Evolutionary conservation across 495 filamentous ascomycete genomes (phyloP), one percentile per base, ranked within the genome.

Genomic region (Neurospora tetraspora): DNA sequence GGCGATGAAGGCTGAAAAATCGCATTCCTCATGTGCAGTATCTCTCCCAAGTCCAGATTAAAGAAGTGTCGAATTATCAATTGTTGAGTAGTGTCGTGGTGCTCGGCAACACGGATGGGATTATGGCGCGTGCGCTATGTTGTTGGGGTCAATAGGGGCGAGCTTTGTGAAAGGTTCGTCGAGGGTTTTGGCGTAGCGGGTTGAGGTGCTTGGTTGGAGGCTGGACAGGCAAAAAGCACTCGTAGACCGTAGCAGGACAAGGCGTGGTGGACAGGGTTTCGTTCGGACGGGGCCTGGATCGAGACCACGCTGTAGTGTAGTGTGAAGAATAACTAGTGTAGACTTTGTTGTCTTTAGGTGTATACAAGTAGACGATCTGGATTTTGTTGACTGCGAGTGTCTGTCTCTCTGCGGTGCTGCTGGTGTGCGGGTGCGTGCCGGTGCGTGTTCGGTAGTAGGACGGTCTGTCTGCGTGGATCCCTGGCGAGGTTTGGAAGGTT

Each of bases 1-100:
- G 53, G 53, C 53, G 53, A 65, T 65, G 53, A 65, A 65, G 53
- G 53, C 53, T 65, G 53, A 65, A 65, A 65, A 65, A 65, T 65
- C 53, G 53, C 53, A 65, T 65, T 65, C 53, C 53, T 65, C 53
- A 65, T 65, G 53, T 65, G 53, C 27, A 31, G 53, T 65, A 65
- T 31, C 12, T 34, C 53, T 5, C 53, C 53, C 16, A 34, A 34
- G 11, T 34, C 53, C 53, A 65, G 53, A 27, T 65, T 31, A 65
- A 34, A 34, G 12, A 65, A 65, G 14, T 16, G 23, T 65, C 27
- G 53, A 34, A 34, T 65, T 14, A 34, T 65, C 8, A 34, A 61
- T 31, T 61, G 53, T 61, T 16, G 23, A 31, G 53, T 61, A 61
- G 20, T 61, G 27, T 5, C 53, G 53, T 65, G 53, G 27, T 65